Base-by-base conservation (phyloP, 1,139 yeast genomes). In the Diutina rugosa region DNA sequence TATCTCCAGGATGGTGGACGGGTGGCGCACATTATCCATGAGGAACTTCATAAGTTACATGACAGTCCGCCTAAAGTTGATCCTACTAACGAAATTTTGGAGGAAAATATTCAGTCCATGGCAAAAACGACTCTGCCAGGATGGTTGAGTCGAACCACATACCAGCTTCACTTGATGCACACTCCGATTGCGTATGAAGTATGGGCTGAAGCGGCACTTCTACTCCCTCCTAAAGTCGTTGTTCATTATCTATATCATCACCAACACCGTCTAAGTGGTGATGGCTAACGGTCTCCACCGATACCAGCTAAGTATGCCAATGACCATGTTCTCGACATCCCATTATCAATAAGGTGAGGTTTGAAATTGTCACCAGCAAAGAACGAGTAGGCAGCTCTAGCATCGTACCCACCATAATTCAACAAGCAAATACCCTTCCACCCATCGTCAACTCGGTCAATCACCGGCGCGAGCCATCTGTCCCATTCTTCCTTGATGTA, bases 321-420 rank as follows among this genome's bases (percentile, higher is more conserved):
- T 0, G 76, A 69, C 79, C 79, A 76, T 3, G 79, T 74, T 54
- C 76, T 62, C 0, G 78, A 73, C 78, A 74, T 74, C 8, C 79
- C 79, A 59, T 72, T 72, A 58, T 74, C 79, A 29, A 74, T 73
- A 45, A 67, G 64, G 6, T 69, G 63, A 29, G 69, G 72, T 46
- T 72, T 67, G 77, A 77, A 74, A 56, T 71, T 72, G n/a, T 63
- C 58, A 58, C 74, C 63, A 1, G 77, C 55, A 62, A 75, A 76
- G 75, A 77, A 72, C 44, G 64, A 63, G 72, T 76, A 73, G 2
- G 78, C 62, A 12, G 62, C 56, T 55, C 64, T 63, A 0, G 79
- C 76, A 57, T 76, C 75, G 58, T 59, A 69, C 16, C 75, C 64
- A 1, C 77, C 77, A 28, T 66, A 62, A 58, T 76, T 76, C 49